Evolutionary conservation across 768 basidiomycete species (phyloP).

Genomic region (Ramaria sp.): DNA sequence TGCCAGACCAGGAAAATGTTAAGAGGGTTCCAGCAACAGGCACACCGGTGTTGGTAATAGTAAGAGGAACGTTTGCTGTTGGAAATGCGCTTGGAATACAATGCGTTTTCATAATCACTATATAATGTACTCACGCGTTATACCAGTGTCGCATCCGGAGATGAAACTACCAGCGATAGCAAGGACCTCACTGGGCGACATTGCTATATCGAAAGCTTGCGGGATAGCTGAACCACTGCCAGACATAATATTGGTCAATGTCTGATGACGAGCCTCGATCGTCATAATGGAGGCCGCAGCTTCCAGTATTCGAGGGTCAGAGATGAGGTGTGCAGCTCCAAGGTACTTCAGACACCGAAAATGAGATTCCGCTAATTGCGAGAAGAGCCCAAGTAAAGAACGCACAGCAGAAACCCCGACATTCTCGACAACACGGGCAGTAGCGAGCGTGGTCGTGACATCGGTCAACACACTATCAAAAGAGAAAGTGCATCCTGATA

Average conservation of each 20-base stretch:
- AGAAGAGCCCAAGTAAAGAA: background rate
- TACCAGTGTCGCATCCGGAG: constrained; percentile 52
- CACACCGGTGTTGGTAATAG: constrained; percentile 52
- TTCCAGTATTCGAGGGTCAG: constrained; percentile 47
- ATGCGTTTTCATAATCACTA: background rate
- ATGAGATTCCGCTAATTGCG: constrained; percentile 5
- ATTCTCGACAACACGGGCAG: constrained; percentile 66
- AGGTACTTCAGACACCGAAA: constrained; percentile 33
- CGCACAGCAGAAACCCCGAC: constrained; percentile 52
- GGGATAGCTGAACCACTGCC: constrained; percentile 49
- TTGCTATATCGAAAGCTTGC: constrained; percentile 58
- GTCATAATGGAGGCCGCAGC: constrained; percentile 68
- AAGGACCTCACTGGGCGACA: constrained; percentile 61
- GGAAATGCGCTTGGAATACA: background rate
- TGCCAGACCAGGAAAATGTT: constrained; percentile 44
- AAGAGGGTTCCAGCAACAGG: constrained; percentile 48
- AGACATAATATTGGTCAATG: constrained; percentile 60
- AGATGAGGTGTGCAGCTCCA: constrained; percentile 54
- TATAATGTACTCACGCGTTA: constrained; percentile 30
- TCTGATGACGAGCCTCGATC: constrained; percentile 76
- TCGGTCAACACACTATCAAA: constrained; percentile 52
- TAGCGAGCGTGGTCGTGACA: constrained; percentile 57
- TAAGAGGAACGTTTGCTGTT: constrained; percentile 47
- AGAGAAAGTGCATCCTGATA: constrained; percentile 55
- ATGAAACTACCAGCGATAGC: constrained; percentile 61